phyloP scores from a whole-genome alignment of 805 yeast genomes.

The Pichia deserticola region DNA sequence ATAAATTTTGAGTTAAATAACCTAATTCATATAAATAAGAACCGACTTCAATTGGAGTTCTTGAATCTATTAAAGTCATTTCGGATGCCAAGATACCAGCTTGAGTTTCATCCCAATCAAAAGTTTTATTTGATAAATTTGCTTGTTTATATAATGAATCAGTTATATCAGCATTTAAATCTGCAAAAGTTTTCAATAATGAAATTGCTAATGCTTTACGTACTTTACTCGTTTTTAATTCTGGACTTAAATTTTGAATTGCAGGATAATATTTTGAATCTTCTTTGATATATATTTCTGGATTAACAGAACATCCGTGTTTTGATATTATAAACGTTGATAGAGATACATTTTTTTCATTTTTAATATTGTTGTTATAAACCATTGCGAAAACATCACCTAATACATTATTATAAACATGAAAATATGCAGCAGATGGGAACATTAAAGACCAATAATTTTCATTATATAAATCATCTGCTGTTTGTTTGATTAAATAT shows the following conservation, averaged over 20 bases:
- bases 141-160: conserved; percentile 14
- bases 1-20: conserved; percentile 36
- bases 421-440: conserved; percentile 44
- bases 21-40: conserved; percentile 47
- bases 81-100: conserved; percentile 75
- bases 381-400: conserved; percentile 45
- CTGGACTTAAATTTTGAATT: conserved; percentile 53
- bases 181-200: conserved; percentile 57
- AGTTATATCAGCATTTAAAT: conserved; percentile 33
- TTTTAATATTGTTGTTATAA: conserved; percentile 37
- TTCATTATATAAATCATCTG: conserved; percentile 16
- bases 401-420: conserved; percentile 40
- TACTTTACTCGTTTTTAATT: conserved; percentile 47
- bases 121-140: conserved; percentile 14
- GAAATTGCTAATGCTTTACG: conserved; percentile 74
- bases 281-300: conserved; percentile 47
- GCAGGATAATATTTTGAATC: conserved; percentile 74
- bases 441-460: conserved; percentile 36
- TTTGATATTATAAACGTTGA: conserved; percentile 50
- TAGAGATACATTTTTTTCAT: conserved; percentile 18
- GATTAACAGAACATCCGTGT: conserved; percentile 58
- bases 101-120: conserved; percentile 68
- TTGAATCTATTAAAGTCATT: conserved; percentile 48
- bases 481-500: not conserved
- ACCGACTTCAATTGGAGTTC: conserved; percentile 54